phyloP scores from a whole-genome alignment of 305 asterid genomes.

The Fraxinus baroniana region DNA sequence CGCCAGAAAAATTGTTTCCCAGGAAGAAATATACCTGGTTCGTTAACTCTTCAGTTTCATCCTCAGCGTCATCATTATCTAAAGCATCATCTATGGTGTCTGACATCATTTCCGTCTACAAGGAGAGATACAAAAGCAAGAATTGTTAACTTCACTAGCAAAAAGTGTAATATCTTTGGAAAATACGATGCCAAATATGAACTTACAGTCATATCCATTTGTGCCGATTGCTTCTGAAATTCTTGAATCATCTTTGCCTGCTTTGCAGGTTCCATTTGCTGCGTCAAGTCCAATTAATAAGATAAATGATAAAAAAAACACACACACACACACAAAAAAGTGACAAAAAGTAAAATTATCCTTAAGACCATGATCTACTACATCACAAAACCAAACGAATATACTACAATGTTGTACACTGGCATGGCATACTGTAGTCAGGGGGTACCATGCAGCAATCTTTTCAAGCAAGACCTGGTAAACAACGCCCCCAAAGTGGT shows the following conservation, averaged over 20 bases:
- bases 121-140: constrained; percentile 3
- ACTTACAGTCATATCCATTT: constrained; percentile 93
- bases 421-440: neutral
- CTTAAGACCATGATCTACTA: neutral
- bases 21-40: constrained; percentile 54
- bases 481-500: neutral
- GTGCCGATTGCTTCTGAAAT: constrained; percentile 89
- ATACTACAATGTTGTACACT: neutral
- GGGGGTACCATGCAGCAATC: neutral
- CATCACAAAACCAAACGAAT: neutral
- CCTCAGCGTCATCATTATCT: constrained; percentile 94
- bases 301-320: neutral
- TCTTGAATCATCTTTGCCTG: constrained; percentile 82
- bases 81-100: constrained; percentile 85
- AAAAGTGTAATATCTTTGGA: neutral
- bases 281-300: constrained; percentile 17
- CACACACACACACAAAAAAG: neutral
- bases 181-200: neutral
- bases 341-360: neutral
- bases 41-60: constrained; percentile 91
- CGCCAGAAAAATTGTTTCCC: neutral
- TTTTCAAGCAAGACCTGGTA: neutral
- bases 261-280: constrained; percentile 95
- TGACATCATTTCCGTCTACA: constrained; percentile 93
- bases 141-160: neutral